Percentiles rank a stretch among this genome's conserved stretches.
Conservation (phyloP, 345 rosid species). For the Bretschneidera sinensis region DNA sequence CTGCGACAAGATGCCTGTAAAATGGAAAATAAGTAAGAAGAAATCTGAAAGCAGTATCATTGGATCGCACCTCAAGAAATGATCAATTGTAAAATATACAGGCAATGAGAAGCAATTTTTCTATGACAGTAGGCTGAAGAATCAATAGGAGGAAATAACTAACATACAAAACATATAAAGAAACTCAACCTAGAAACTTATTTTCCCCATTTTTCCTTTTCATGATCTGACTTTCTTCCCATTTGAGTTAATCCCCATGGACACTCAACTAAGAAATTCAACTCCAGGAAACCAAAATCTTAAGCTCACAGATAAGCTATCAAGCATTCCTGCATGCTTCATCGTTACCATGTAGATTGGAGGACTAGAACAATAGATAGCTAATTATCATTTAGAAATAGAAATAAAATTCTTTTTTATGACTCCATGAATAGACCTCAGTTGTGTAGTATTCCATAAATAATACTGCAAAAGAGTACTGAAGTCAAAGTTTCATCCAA, state of each 20-base stretch:
- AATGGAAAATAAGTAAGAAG: constrained; percentile 13
- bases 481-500: neutral
- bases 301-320: no score
- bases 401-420: neutral
- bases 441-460: neutral
- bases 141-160: neutral
- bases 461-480: neutral
- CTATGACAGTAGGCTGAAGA: neutral
- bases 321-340: no score
- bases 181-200: neutral
- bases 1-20: constrained; percentile 63
- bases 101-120: neutral
- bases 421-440: neutral
- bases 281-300: no score
- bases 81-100: no score
- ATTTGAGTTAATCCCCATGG: no score
- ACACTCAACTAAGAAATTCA: no score
- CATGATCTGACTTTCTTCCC: no score
- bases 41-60: neutral
- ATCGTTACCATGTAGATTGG: no score
- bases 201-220: no score
- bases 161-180: neutral
- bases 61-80: neutral
- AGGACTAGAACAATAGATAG: no score
- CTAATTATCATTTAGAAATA: no score